These are phyloP conservation scores for Diplodia scrobiculata DNA, from an alignment of 2,329 filamentous ascomycete species.

Conservation along the genomic window DNA sequence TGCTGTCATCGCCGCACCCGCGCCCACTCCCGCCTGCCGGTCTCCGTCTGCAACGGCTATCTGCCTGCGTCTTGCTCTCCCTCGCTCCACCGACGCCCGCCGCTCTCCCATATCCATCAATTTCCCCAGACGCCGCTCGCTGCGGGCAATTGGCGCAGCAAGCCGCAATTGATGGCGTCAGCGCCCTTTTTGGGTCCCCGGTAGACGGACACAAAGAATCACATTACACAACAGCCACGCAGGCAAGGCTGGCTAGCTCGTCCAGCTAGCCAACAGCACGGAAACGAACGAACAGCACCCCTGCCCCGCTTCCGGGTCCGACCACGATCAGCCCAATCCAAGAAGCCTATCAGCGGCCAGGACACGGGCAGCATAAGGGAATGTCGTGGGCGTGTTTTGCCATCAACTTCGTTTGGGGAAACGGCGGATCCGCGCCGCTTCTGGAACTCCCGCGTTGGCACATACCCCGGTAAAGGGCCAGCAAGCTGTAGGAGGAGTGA, in stretches of 20 bases:
- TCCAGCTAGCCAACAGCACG: constrained; percentile 16
- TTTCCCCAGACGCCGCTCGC: neutral
- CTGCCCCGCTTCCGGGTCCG: constrained; percentile 11
- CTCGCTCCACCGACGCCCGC: neutral
- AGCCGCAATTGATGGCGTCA: constrained; percentile 16
- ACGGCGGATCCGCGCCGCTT: constrained; percentile 12
- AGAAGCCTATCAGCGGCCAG: constrained; percentile 18
- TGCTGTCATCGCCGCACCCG: constrained; percentile 21
- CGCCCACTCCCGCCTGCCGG: constrained; percentile 1
- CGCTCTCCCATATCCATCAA: neutral
- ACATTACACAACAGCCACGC: constrained; percentile 24
- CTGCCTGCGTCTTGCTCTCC: neutral
- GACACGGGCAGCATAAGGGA: neutral
- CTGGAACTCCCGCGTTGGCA: constrained; percentile 17
- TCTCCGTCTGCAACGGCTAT: constrained; percentile 5
- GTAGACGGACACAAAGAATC: constrained; percentile 2
- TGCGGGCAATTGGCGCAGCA: neutral
- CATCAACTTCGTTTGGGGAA: neutral
- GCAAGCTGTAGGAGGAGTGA: neutral
- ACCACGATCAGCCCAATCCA: constrained; percentile 10
- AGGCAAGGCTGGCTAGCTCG: constrained; percentile 19
- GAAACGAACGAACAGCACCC: constrained; percentile 16
- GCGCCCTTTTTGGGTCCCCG: neutral
- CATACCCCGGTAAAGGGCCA: neutral
- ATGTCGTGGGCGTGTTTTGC: constrained; percentile 4